A percentile compares a stretch with the other conserved stretches of the same genome.
Evolutionary conservation across 2,329 filamentous ascomycete species (phyloP).

Genomic region (Monilinia fructicola): DNA sequence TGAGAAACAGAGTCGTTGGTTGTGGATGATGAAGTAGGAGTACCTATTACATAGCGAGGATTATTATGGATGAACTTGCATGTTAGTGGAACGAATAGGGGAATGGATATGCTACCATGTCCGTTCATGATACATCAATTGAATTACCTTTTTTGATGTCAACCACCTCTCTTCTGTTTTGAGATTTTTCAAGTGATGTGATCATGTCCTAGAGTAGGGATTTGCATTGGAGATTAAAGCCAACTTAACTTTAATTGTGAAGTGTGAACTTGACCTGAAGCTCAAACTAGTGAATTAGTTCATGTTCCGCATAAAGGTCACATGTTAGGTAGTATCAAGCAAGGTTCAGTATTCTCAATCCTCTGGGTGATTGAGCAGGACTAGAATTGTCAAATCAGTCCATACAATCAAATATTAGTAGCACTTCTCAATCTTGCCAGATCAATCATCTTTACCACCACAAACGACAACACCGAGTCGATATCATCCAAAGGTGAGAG

Average conservation of each 20-base stretch:
- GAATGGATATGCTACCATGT: neutral
- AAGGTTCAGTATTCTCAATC: neutral
- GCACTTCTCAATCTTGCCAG: neutral
- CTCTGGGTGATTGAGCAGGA: neutral
- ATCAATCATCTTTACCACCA: neutral
- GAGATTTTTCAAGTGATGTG: neutral
- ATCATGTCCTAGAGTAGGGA: neutral
- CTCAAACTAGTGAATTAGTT: too few species aligned
- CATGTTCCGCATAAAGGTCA: neutral
- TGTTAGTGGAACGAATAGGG: conserved; percentile 3
- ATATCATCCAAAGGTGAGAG: neutral
- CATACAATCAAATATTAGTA: neutral
- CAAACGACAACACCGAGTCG: neutral
- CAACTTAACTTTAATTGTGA: too few species aligned
- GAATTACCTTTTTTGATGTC: conserved; percentile 10
- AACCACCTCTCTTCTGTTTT: neutral
- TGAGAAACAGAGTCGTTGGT: neutral
- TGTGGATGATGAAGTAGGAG: conserved; percentile 1
- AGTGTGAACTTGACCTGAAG: too few species aligned
- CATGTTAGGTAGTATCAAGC: neutral
- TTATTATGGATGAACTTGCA: neutral
- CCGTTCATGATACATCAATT: conserved; percentile 15
- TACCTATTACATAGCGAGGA: conserved; percentile 12
- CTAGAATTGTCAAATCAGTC: neutral
- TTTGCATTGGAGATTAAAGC: too few species aligned